These are phyloP conservation scores for Candida awuae DNA, from an alignment of 805 yeast genomes.

Conservation along the genomic window DNA sequence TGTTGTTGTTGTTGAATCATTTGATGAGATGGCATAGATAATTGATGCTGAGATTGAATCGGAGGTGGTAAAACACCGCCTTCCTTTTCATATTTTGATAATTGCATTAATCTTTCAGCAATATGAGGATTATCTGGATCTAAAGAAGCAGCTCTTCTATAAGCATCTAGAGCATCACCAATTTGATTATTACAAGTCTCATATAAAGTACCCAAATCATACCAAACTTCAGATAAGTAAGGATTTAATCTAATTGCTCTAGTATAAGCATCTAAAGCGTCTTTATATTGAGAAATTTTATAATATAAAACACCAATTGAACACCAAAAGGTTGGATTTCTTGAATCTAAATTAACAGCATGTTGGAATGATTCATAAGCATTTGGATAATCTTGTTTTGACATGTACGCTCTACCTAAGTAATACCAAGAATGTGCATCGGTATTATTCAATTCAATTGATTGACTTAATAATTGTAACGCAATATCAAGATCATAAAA, in stretches of 20 bases:
- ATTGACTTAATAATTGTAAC: slow-evolving; percentile 70
- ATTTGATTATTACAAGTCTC: slow-evolving; percentile 96
- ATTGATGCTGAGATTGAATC: slow-evolving; percentile 56
- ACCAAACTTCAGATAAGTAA: slow-evolving; percentile 96
- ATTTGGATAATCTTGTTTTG: slow-evolving; percentile 86
- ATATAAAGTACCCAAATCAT: slow-evolving; percentile 92
- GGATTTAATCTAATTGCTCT: slow-evolving; percentile 94
- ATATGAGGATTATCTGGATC: slow-evolving; percentile 94
- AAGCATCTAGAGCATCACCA: slow-evolving; percentile 92
- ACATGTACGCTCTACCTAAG: slow-evolving; percentile 94
- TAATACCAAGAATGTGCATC: slow-evolving; percentile 98
- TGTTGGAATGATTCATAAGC: slow-evolving; percentile 98
- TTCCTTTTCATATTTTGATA: slow-evolving; percentile 63
- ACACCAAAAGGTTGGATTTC: slow-evolving; percentile 98
- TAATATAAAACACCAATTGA: slow-evolving; percentile 92
- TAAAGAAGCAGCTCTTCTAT: slow-evolving; percentile 89
- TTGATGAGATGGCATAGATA: slow-evolving; percentile 31
- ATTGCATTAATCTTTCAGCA: slow-evolving; percentile 82
- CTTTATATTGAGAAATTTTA: slow-evolving; percentile 92
- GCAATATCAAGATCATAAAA: slow-evolving; percentile 82
- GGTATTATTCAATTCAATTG: slow-evolving; percentile 78
- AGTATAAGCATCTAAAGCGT: slow-evolving; percentile 95
- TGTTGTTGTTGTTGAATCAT: slow-evolving; percentile 31
- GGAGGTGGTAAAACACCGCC: slow-evolving; percentile 48
- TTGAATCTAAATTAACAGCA: slow-evolving; percentile 92